These are phyloP conservation scores for Monosporascus sp. DNA, from an alignment of 2,329 filamentous ascomycete genomes.

Conservation along the genomic window DNA sequence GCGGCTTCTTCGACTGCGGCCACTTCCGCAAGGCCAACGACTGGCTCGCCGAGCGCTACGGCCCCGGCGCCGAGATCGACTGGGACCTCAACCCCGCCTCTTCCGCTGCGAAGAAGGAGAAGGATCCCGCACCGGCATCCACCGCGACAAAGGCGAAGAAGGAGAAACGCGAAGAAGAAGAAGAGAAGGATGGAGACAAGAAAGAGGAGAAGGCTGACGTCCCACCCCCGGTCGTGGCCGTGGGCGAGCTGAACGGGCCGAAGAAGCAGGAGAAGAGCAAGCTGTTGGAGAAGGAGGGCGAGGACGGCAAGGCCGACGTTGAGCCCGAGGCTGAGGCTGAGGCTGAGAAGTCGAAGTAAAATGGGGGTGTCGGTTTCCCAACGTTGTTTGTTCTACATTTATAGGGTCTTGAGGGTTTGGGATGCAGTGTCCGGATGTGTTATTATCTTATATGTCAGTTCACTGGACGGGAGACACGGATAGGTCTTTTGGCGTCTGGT, in stretches of 20 bases:
- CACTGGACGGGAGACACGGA: too few relatives aligned
- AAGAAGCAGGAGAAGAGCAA: constrained; percentile 23
- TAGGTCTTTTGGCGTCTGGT: too few relatives aligned
- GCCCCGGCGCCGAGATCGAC: constrained; percentile 73
- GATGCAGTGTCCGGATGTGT: constrained; percentile 5
- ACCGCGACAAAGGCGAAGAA: constrained; percentile 9
- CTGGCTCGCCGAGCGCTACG: constrained; percentile 78
- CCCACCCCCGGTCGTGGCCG: constrained; percentile 17
- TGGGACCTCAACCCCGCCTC: constrained; percentile 58
- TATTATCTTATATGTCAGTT: not conserved
- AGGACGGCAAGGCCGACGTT: constrained; percentile 15
- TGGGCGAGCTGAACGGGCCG: constrained; percentile 17
- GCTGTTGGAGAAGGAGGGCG: constrained; percentile 22
- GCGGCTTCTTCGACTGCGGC: constrained; percentile 77
- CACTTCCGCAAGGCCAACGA: constrained; percentile 81
- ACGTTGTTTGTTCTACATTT: not conserved
- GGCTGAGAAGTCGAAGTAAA: constrained; percentile 1
- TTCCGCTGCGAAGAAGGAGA: constrained; percentile 17
- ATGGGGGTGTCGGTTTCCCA: not conserved
- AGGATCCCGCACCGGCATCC: not conserved
- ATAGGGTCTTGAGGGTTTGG: not conserved
- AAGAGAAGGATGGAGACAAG: constrained; percentile 11
- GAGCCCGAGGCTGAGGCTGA: constrained; percentile 1
- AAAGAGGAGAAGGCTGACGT: constrained; percentile 6
- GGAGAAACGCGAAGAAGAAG: constrained; percentile 10